Base-by-base conservation (phyloP, 352 stramenopile species). In the Globisporangium alternatum region DNA sequence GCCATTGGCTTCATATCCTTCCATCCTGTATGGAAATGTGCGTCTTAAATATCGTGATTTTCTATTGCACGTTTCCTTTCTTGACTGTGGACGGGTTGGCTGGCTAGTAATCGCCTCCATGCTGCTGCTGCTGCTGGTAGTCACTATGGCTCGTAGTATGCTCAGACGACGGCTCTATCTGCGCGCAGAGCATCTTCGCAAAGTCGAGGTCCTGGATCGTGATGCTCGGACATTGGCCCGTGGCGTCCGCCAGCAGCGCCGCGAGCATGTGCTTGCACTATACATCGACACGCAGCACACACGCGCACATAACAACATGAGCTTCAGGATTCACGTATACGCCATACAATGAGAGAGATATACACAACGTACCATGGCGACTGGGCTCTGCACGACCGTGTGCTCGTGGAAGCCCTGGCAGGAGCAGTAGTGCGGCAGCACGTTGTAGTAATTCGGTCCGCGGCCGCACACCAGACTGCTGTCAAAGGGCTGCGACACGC, bases 211-310 rank as follows among this genome's bases (percentile, higher is more conserved):
- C 80, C 39, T 84, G 62, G 58, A 91, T 79, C 51, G 75, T 68
- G 60, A 89, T 74, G 43, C 30, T 72, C 59, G 78, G 53, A 63
- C 68, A 79, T 51, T 88, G 69, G 48, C 60, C 66, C 37, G 72
- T 86, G 7, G 80, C 78, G 48, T 89, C 80, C 10, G 80, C 82
- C 28, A 91, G 67, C 60, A 88, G 62, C 54, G 78, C 58, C 37
- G 82, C 82, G 35, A 87, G 70, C 56, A 91, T 88, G 67, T 91
- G 82, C 67, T 91, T 91, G 69, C 82, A 91, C 82, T 91, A 63
- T 19, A 63, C 28, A 22, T 4, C 37, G 33, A 41, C 4, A 41
- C 47, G 59, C 12, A 28, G 49, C 31, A 64, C 8, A 54, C 9
- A 56, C 56, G n/a, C 8, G n/a, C 8, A 44, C 39, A 33, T 31